A percentile compares a stretch with the other conserved stretches of the same genome.
phyloP scores from a whole-genome alignment of 345 rosid species.

The Xanthoceras sorbifolium region DNA sequence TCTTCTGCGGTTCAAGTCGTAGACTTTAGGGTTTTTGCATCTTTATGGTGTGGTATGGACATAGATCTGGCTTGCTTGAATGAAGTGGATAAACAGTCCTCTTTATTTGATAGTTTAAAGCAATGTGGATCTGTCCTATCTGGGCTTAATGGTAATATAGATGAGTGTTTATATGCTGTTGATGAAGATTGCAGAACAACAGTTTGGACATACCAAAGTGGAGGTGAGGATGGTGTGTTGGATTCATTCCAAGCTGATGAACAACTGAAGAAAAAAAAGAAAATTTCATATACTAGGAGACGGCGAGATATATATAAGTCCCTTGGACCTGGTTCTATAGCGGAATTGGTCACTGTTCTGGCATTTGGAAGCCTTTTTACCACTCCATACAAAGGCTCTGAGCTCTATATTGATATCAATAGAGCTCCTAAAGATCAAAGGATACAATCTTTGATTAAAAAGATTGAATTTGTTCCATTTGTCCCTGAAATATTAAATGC shows the following conservation, averaged over 20 bases:
- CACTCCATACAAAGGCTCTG: constrained; percentile 76
- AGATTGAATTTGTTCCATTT: constrained; percentile 70
- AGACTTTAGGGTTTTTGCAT: constrained; percentile 82
- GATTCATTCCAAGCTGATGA: constrained; percentile 83
- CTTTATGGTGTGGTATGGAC: constrained; percentile 63
- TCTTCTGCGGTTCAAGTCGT: constrained; percentile 57
- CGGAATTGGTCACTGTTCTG: constrained; percentile 58
- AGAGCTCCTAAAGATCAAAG: constrained; percentile 43
- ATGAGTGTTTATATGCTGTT: constrained; percentile 60
- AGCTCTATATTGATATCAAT: constrained; percentile 63
- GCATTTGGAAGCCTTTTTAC: constrained; percentile 93
- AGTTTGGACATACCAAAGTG: constrained; percentile 71
- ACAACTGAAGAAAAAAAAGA: constrained; percentile 78
- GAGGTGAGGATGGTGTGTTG: constrained; percentile 53
- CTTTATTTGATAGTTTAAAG: constrained; percentile 49
- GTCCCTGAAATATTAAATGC: constrained; percentile 64
- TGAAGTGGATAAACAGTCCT: constrained; percentile 31
- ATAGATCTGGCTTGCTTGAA: constrained; percentile 45
- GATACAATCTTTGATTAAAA: constrained; percentile 59
- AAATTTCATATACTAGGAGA: constrained; percentile 58
- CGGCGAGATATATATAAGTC: constrained; percentile 60
- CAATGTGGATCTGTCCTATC: constrained; percentile 71
- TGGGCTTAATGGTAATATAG: constrained; percentile 65
- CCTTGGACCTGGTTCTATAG: constrained; percentile 77
- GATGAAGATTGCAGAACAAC: constrained; percentile 87